Conservation (phyloP, 371 early-diverging fungal species). For the Caulochytrium protostelioides region DNA sequence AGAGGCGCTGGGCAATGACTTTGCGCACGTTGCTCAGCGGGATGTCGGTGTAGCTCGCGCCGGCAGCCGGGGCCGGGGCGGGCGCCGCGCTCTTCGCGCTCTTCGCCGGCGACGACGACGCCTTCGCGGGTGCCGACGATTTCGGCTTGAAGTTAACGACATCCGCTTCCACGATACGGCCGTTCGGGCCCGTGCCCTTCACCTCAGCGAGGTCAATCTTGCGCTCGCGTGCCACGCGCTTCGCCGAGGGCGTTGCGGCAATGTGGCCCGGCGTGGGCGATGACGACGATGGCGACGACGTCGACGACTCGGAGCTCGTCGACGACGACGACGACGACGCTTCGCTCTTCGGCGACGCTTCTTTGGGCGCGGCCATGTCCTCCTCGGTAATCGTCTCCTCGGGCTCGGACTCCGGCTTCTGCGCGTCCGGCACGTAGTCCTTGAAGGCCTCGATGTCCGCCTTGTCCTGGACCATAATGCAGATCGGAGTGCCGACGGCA, state of each 20-base stretch:
- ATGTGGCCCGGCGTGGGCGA: too few species aligned
- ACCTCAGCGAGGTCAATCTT: slow-evolving; percentile 52
- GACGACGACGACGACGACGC: slow-evolving; percentile 37
- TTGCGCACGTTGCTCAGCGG: slow-evolving; percentile 82
- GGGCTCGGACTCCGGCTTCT: slow-evolving; percentile 8
- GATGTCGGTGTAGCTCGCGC: slow-evolving; percentile 43
- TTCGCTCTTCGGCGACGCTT: neutral
- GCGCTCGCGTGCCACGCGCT: slow-evolving; percentile 64
- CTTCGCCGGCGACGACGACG: neutral
- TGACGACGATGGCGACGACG: neutral
- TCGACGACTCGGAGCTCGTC: slow-evolving; percentile 83
- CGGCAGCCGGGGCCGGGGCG: slow-evolving; percentile 8
- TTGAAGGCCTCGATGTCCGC: slow-evolving; percentile 69
- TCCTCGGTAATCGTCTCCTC: too few species aligned
- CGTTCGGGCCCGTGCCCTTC: slow-evolving; percentile 72
- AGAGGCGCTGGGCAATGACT: slow-evolving; percentile 56
- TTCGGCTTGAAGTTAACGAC: slow-evolving; percentile 40
- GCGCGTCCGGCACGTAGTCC: slow-evolving; percentile 27
- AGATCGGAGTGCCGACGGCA: slow-evolving; percentile 62
- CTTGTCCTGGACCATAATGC: slow-evolving; percentile 72
- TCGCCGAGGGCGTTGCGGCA: too few species aligned
- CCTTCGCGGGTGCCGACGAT: neutral
- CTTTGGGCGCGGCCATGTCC: neutral
- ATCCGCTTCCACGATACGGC: slow-evolving; percentile 78
- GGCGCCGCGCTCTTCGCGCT: neutral